These are phyloP conservation scores for Lachancea meyersii DNA, from an alignment of 805 yeast genomes.

Conservation along the genomic window DNA sequence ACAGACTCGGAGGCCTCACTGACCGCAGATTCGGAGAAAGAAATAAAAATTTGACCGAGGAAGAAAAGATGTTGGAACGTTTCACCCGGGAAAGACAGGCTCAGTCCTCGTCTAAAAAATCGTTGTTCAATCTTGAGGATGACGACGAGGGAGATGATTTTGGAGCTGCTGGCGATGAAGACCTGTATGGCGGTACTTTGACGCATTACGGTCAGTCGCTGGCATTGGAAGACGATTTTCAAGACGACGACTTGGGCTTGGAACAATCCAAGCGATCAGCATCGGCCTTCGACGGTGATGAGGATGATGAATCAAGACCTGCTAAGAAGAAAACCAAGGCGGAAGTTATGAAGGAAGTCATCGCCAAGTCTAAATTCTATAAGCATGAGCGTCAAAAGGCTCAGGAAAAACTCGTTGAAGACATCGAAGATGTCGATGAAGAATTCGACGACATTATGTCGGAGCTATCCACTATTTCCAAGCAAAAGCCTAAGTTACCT, in stretches of 20 bases:
- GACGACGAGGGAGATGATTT: constrained; percentile 37
- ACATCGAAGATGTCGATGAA: constrained; percentile 64
- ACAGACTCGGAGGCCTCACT: constrained; percentile 68
- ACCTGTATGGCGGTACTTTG: constrained; percentile 38
- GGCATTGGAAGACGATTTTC: constrained; percentile 50
- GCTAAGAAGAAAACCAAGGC: constrained; percentile 68
- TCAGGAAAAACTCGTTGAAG: constrained; percentile 52
- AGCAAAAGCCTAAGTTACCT: constrained; percentile 14
- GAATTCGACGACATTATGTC: constrained; percentile 65
- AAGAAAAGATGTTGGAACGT: constrained; percentile 92
- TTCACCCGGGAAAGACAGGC: constrained; percentile 82
- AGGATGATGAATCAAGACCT: constrained; percentile 41
- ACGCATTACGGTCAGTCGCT: constrained; percentile 78
- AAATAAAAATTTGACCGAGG: constrained; percentile 62
- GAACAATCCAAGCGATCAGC: constrained; percentile 22
- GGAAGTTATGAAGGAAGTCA: constrained; percentile 80
- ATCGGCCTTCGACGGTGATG: constrained; percentile 6
- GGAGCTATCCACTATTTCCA: constrained; percentile 36
- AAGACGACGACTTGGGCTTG: constrained; percentile 40
- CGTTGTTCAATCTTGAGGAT: constrained; percentile 71
- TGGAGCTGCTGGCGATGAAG: constrained; percentile 30
- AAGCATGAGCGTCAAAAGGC: constrained; percentile 68
- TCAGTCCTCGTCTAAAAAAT: constrained; percentile 46
- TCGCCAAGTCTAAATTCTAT: constrained; percentile 73
- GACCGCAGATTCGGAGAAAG: constrained; percentile 93